These are phyloP conservation scores for Durusdinium trenchii DNA, from an alignment of 73 alveolate species.

Conservation along the genomic window DNA sequence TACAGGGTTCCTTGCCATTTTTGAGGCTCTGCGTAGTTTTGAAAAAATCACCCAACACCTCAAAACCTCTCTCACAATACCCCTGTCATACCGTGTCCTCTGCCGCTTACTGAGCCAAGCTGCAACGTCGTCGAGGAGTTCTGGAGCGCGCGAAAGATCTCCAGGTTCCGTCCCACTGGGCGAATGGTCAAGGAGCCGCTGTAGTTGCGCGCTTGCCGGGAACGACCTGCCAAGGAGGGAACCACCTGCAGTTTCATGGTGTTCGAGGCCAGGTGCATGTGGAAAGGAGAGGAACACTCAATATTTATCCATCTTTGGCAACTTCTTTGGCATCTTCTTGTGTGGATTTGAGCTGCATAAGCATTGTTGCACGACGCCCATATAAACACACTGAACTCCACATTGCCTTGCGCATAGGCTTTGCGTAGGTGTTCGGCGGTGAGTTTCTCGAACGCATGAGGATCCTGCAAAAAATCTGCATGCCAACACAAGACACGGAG, in stretches of 20 bases:
- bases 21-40: neutral
- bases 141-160: constrained; percentile 52
- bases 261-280: too few species aligned
- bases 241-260: too few species aligned
- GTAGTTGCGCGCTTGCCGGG: neutral
- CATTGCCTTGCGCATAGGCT: constrained; percentile 44
- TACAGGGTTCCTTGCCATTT: too few species aligned
- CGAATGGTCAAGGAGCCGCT: constrained; percentile 27
- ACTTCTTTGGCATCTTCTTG: too few species aligned
- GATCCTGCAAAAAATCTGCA: constrained; percentile 29
- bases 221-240: neutral
- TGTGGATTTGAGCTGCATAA: too few species aligned
- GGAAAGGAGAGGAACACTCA: too few species aligned
- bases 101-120: neutral
- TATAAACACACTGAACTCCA: too few species aligned
- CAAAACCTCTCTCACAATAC: neutral
- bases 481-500: too few species aligned
- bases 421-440: constrained; percentile 87
- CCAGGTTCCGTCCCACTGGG: constrained; percentile 47
- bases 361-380: too few species aligned
- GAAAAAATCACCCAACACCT: neutral
- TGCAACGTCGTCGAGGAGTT: constrained; percentile 39
- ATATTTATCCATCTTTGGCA: too few species aligned
- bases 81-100: neutral
- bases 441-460: constrained; percentile 82